phyloP scores from a whole-genome alignment of 2,329 filamentous ascomycete species.

The Neofusicoccum umdonicola region DNA sequence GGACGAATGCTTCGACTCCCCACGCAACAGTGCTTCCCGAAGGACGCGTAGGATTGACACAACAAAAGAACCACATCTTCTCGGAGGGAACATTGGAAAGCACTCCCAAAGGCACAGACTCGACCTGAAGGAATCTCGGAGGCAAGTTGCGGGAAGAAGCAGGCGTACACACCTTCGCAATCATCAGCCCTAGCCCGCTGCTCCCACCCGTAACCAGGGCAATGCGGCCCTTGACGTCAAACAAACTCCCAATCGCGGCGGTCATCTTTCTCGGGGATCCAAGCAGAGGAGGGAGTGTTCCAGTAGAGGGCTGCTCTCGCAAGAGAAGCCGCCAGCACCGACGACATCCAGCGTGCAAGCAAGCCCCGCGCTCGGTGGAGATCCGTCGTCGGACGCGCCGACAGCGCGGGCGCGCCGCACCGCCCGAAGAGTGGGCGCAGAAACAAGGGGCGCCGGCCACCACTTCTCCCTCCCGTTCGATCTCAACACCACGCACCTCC shows the following conservation, averaged over 20 bases:
- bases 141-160: background rate
- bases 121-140: background rate
- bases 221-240: constrained; percentile 18
- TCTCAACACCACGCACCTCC: too few relatives aligned
- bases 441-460: background rate
- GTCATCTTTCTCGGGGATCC: background rate
- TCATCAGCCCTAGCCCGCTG: constrained; percentile 19
- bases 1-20: too few relatives aligned
- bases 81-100: too few relatives aligned
- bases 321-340: background rate
- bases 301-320: background rate
- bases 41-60: too few relatives aligned
- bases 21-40: too few relatives aligned
- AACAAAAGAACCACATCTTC: too few relatives aligned
- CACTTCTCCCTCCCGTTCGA: background rate
- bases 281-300: too few relatives aligned
- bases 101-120: too few relatives aligned
- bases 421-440: background rate
- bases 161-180: constrained; percentile 13
- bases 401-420: background rate
- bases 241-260: constrained; percentile 5
- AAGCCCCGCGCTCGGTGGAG: background rate
- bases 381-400: constrained; percentile 2
- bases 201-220: constrained; percentile 18
- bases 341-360: background rate